Evolutionary conservation across 208 protist genomes (phyloP), one percentile per base, ranked within the genome.

Genomic region (Angomonas deanei): DNA sequence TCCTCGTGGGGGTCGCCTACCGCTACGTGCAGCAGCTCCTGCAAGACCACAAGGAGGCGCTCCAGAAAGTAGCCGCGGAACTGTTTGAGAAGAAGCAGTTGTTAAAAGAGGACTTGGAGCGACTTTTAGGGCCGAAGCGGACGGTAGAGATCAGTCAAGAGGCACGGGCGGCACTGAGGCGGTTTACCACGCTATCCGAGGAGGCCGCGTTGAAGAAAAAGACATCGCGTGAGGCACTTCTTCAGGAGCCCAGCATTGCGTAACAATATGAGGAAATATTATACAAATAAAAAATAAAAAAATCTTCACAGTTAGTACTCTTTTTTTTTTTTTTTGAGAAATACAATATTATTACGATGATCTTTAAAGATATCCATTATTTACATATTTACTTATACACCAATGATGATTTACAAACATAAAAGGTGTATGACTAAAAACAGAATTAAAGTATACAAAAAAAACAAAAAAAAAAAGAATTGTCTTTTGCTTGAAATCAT

Each of bases 61-160:
- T 96, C 39, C 34, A 72, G 17, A 66, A 66, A 15, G 28, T 96
- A n/a, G 60, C 82, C 3, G 61, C 66, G 10, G 47, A 38, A 21
- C 74, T 96, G 1, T 70, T 82, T 23, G 65, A 80, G 33, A 80
- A 80, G 73, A 86, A 88, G 66, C 84, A 96, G 60, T 61, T 96
- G 23, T 61, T 89, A 28, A 59, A 61, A 10, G 82, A 89, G 61
- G 90, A 96, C 54, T 55, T 96, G 6, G 70, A 79, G 56, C 56
- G 58, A 10, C 52, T 96, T 13, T 31, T 93, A 10, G 90, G 85
- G 3, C 61, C 74, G 3, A 71, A 78, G 1, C 61, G 67, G 2
- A 55, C 61, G 11, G 66, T 30, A 1, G 42, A 57, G 36, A 61
- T 75, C 1, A 66, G 74, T 3, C 42, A 31, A 38, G 78, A 88